Conservation (phyloP, 306 rosid species). For the Begonia peltatifolia region DNA sequence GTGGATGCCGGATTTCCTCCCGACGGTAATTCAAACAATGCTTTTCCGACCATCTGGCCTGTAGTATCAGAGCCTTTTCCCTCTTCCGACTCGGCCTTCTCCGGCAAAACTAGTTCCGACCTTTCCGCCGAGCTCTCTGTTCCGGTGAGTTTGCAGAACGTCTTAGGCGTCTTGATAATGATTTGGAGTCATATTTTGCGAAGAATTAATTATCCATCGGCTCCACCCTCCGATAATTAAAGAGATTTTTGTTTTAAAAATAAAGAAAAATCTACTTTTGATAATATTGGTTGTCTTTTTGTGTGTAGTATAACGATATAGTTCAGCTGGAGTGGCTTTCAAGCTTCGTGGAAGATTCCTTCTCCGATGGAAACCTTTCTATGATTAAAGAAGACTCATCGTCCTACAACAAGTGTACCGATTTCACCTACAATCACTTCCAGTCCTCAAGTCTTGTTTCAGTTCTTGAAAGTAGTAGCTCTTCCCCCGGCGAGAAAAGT, state of each 20-base stretch:
- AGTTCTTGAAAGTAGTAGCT: conserved; percentile 88
- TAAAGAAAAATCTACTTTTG: neutral
- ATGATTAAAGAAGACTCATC: conserved; percentile 41
- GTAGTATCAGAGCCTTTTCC: conserved; percentile 30
- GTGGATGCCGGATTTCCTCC: conserved; percentile 27
- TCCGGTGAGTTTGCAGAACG: conserved; percentile 43
- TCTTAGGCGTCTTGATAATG: conserved; percentile 8
- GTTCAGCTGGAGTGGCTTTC: conserved; percentile 93
- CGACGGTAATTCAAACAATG: conserved; percentile 15
- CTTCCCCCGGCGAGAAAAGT: conserved; percentile 50
- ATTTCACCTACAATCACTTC: conserved; percentile 22
- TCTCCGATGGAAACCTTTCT: conserved; percentile 58
- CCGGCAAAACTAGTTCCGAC: conserved; percentile 47
- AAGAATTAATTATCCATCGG: too few relatives aligned
- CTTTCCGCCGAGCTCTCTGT: conserved; percentile 76
- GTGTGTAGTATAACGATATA: conserved; percentile 69
- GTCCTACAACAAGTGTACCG: conserved; percentile 25
- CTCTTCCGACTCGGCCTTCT: conserved; percentile 43
- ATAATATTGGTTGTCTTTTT: neutral
- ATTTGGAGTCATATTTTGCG: neutral
- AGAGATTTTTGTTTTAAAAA: neutral
- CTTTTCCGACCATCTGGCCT: conserved; percentile 49
- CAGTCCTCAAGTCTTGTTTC: conserved; percentile 76
- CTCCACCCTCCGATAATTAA: neutral
- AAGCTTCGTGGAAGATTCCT: conserved; percentile 78